Base-by-base conservation (phyloP, 106 monocot genomes). In the Dioscorea dumetorum region DNA sequence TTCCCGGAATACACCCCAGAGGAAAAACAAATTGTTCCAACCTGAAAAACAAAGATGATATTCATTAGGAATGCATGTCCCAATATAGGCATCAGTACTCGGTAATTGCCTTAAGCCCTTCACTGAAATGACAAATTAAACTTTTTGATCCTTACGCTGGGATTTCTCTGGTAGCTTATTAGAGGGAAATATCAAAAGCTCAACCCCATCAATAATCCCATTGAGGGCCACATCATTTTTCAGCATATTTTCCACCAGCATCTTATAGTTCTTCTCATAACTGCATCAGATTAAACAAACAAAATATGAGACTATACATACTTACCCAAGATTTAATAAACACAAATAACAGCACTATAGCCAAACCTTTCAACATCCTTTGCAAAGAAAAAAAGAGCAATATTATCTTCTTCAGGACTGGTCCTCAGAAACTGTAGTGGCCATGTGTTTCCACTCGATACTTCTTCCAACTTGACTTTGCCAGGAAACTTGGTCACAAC, bases 311-410 rank as follows among this genome's bases (percentile, higher is more conserved):
- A 20, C n/a, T 14, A 49, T 28, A 33, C 8, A 69, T 8, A 69
- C 41, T 22, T 57, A 6, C 48, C 33, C 48, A 41, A n/a, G 49
- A 14, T 14, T 20, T 58, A 14, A 22, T 64, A 24, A 49, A 64
- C 32, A 61, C 24, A 70, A 48, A 22, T 69, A 58, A 56, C 8
- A 22, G 49, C 7, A 18, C 23, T 50, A 5, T 14, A 35, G 28
- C 33, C 60, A 22, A 66, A 95, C 94, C 94, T 88, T 22, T 85
- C 83, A 67, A 75, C 21, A 76, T 91, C 88, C 73, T 79, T 90
- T 60, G 94, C 94, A 66, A 95, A 95, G 79, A 95, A 95, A 70
- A 79, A 95, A 15, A 95, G 81, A 51, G 87, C 94, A 77, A 95
- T 83, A 49, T 95, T 83, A 23, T 85, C 80, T 74, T 88, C 91